Conservation (phyloP, 345 rosid genomes). For the Citrus mangshanensis region DNA sequence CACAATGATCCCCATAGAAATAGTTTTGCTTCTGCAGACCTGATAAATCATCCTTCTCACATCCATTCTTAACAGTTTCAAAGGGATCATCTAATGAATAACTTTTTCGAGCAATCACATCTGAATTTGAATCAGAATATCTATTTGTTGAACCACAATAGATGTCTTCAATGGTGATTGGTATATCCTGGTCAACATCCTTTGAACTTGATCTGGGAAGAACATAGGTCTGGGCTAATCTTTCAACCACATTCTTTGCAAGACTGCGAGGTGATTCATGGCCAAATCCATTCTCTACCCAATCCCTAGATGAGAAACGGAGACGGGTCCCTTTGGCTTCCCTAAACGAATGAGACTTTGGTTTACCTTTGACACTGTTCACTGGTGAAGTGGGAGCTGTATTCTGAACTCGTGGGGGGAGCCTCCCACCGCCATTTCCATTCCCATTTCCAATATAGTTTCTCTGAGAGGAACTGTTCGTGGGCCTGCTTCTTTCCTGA, state of each 20-base stretch:
- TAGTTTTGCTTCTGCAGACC: constrained; percentile 29
- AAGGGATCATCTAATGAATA: constrained; percentile 41
- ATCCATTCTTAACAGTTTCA: constrained; percentile 32
- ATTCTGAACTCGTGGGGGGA: constrained; percentile 64
- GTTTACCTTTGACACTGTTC: constrained; percentile 40
- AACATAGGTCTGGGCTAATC: constrained; percentile 61
- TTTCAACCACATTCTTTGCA: constrained; percentile 86
- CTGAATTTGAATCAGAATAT: constrained; percentile 39
- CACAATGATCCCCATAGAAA: constrained; percentile 26
- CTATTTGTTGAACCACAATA: constrained; percentile 53
- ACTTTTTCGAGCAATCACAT: constrained; percentile 39
- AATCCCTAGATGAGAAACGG: constrained; percentile 52
- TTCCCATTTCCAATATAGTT: constrained; percentile 38
- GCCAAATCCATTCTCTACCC: constrained; percentile 58
- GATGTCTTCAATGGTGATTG: constrained; percentile 80
- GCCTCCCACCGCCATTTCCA: constrained; percentile 41
- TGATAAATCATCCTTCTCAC: constrained; percentile 32
- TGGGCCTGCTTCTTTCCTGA: constrained; percentile 49
- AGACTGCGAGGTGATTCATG: constrained; percentile 75
- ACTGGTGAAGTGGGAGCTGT: constrained; percentile 71
- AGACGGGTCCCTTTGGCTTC: constrained; percentile 52
- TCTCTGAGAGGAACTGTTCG: constrained; percentile 40
- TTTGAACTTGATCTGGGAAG: constrained; percentile 45
- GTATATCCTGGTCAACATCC: constrained; percentile 40
- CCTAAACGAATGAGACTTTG: constrained; percentile 70